phyloP scores from a whole-genome alignment of 1,139 yeast species.

The Candida sp. region DNA sequence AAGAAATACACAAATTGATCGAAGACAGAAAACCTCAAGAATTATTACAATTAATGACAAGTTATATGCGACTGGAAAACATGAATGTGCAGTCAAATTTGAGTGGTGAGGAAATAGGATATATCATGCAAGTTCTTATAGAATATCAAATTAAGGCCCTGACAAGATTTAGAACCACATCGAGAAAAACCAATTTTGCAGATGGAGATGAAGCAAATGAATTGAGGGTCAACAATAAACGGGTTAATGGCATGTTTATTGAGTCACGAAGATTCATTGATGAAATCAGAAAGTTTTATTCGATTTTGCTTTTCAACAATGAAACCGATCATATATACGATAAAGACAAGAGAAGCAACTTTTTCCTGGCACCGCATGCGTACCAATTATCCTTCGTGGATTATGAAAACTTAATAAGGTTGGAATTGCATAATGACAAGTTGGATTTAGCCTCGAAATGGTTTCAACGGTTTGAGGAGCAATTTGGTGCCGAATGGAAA shows the following conservation, averaged over 20 bases:
- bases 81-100: slow-evolving; percentile 10
- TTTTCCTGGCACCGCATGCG: slow-evolving; percentile 15
- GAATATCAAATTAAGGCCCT: slow-evolving; percentile 17
- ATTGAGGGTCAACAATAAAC: background rate
- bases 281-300: slow-evolving; percentile 25
- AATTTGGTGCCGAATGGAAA: slow-evolving; percentile 13
- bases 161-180: background rate
- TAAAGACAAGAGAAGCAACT: slow-evolving; percentile 13
- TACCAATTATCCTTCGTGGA: slow-evolving; percentile 23
- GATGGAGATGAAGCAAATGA: background rate
- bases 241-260: background rate
- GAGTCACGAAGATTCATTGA: slow-evolving; percentile 9
- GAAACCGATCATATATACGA: slow-evolving; percentile 20
- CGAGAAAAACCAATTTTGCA: background rate
- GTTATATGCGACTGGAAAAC: slow-evolving; percentile 12
- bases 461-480: slow-evolving; percentile 31
- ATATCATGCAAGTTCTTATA: slow-evolving; percentile 20
- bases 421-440: slow-evolving; percentile 34
- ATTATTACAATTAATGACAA: slow-evolving; percentile 18
- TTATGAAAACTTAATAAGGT: slow-evolving; percentile 34
- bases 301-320: slow-evolving; percentile 20
- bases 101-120: slow-evolving; percentile 19
- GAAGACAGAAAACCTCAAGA: slow-evolving; percentile 15
- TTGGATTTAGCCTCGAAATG: slow-evolving; percentile 39
- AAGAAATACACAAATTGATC: slow-evolving; percentile 14